Conservation (phyloP, 257 asterid genomes). For the Paulownia fortunei region DNA sequence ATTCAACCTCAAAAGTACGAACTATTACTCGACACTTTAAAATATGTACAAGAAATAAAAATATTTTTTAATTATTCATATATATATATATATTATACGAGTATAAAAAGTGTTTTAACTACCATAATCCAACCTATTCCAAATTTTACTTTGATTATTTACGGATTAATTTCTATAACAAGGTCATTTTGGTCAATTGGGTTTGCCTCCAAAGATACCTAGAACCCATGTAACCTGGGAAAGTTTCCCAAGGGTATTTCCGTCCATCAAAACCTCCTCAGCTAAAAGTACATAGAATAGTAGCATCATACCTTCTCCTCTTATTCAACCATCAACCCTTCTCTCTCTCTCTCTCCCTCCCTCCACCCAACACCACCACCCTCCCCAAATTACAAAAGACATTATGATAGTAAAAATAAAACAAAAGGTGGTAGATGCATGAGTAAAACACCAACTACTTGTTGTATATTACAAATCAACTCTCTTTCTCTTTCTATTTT, state of each 20-base stretch:
- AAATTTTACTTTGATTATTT: no score
- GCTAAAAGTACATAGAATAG: slow-evolving; percentile 20
- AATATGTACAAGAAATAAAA: no score
- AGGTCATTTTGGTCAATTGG: slow-evolving; percentile 35
- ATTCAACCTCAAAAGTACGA: no score
- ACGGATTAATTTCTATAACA: neutral
- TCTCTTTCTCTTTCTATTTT: slow-evolving; percentile 39
- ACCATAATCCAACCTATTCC: no score
- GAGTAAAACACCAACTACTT: slow-evolving; percentile 76
- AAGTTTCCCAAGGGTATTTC: slow-evolving; percentile 29
- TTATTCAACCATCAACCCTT: slow-evolving; percentile 44
- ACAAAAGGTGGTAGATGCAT: slow-evolving; percentile 99
- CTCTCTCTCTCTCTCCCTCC: slow-evolving; percentile 47
- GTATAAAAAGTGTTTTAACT: no score
- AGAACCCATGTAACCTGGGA: slow-evolving; percentile 21
- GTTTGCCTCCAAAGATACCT: slow-evolving; percentile 10
- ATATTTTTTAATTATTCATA: no score
- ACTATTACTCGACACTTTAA: no score
- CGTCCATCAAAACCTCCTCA: slow-evolving; percentile 13
- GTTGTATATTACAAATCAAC: slow-evolving; percentile 32
- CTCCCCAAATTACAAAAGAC: slow-evolving; percentile 34
- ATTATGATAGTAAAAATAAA: slow-evolving; percentile 45
- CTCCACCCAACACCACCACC: slow-evolving; percentile 44
- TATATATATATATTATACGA: no score
- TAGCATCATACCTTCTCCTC: slow-evolving; percentile 24